phyloP scores from a whole-genome alignment of 1,284 basidiomycete species.

The Sphaerobolus stellatus region DNA sequence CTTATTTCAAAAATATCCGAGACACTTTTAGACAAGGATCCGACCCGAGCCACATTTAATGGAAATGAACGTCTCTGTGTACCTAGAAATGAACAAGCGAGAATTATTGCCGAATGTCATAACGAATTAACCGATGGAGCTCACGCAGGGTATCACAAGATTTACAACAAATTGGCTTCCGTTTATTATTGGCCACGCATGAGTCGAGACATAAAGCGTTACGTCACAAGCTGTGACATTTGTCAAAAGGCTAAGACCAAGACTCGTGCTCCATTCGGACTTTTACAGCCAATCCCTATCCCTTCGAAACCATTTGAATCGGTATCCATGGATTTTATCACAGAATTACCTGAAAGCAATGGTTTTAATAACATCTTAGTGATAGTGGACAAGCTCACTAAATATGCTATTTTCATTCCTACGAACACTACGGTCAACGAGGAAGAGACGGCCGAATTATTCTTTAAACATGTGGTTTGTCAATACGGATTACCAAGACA shows the following conservation, averaged over 20 bases:
- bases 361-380: constrained; percentile 37
- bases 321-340: constrained; percentile 47
- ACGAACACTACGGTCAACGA: constrained; percentile 19
- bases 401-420: constrained; percentile 36
- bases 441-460: too few species aligned
- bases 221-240: constrained; percentile 32
- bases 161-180: constrained; percentile 17
- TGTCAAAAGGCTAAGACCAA: constrained; percentile 39
- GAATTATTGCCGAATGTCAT: constrained; percentile 27
- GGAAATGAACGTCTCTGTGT: constrained; percentile 25
- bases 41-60: constrained; percentile 22
- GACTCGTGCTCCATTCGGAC: constrained; percentile 28
- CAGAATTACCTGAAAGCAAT: constrained; percentile 36
- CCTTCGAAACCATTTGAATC: constrained; percentile 38
- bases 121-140: constrained; percentile 23
- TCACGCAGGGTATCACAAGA: constrained; percentile 31
- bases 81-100: constrained; percentile 14
- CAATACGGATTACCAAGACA: too few species aligned
- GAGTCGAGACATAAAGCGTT: constrained; percentile 21
- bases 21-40: too few species aligned
- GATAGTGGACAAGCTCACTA: constrained; percentile 38
- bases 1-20: too few species aligned
- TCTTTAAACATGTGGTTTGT: too few species aligned
- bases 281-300: constrained; percentile 36
- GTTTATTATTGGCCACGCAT: constrained; percentile 30